These are phyloP conservation scores for Colletotrichum liaoningense DNA, from an alignment of 2,329 filamentous ascomycete species.

Conservation along the genomic window DNA sequence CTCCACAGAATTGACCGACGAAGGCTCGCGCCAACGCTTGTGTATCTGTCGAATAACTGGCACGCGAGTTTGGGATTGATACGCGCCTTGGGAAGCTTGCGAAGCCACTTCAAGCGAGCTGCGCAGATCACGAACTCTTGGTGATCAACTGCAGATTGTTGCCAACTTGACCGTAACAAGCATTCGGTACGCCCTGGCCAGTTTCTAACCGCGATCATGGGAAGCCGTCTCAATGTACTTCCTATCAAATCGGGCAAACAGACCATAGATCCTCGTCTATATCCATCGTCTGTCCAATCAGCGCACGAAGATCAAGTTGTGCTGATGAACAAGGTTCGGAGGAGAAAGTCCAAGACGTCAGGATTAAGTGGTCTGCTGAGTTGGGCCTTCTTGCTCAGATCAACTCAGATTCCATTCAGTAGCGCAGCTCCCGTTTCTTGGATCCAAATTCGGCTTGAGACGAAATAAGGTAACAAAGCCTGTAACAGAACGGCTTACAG, in stretches of 20 bases:
- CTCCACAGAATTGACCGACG: neutral
- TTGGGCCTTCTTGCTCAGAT: neutral
- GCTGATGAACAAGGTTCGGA: neutral
- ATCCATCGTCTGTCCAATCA: neutral
- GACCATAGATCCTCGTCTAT: neutral
- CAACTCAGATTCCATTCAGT: neutral
- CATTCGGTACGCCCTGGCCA: neutral
- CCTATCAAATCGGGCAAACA: neutral
- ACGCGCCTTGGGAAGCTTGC: neutral
- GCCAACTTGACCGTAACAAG: too few relatives aligned
- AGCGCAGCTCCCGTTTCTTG: neutral
- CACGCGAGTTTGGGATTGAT: neutral
- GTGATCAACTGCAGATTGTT: neutral
- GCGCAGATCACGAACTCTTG: neutral
- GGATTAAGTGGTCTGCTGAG: neutral
- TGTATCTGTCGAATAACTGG: conserved; percentile 3
- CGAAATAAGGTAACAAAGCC: neutral
- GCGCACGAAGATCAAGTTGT: neutral
- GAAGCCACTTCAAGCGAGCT: neutral
- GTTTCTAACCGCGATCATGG: neutral
- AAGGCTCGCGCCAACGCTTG: neutral
- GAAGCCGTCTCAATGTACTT: neutral
- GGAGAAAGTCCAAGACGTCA: neutral
- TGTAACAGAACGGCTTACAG: neutral
- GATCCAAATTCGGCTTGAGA: conserved; percentile 9